Conservation (phyloP, 257 asterid genomes). For the Scutellaria galericulata region DNA sequence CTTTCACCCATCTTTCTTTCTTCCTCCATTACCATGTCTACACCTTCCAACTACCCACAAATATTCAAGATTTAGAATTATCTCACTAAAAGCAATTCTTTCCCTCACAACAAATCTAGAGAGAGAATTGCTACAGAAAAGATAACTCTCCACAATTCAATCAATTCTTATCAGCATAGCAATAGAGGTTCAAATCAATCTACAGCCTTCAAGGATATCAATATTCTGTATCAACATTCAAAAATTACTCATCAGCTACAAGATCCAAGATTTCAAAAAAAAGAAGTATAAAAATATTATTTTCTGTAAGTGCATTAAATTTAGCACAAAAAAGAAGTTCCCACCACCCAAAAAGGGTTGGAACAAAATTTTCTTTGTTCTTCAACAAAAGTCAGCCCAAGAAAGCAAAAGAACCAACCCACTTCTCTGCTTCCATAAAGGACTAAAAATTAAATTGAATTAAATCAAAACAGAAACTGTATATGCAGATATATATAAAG, state of each 20-base stretch:
- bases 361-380: constrained; percentile 28
- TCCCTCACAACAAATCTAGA: constrained; percentile 6
- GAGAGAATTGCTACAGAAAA: neutral
- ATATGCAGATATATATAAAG: neutral
- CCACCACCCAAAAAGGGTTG: constrained; percentile 33
- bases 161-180: constrained; percentile 13
- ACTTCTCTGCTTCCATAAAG: constrained; percentile 20
- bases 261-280: constrained; percentile 54
- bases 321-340: constrained; percentile 30
- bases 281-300: constrained; percentile 13
- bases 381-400: constrained; percentile 33
- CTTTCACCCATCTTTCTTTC: constrained; percentile 35
- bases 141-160: constrained; percentile 24
- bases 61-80: constrained; percentile 3
- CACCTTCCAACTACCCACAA: constrained; percentile 25
- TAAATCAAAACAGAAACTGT: constrained; percentile 5
- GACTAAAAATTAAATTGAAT: neutral
- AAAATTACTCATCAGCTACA: constrained; percentile 42
- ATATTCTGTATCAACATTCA: constrained; percentile 47
- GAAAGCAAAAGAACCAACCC: constrained; percentile 26
- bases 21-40: constrained; percentile 45
- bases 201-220: neutral
- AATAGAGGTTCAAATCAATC: neutral
- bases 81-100: constrained; percentile 27
- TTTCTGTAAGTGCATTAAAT: constrained; percentile 11